These are phyloP conservation scores for Neonectria ditissima DNA, from an alignment of 2,329 filamentous ascomycete genomes.

Conservation along the genomic window DNA sequence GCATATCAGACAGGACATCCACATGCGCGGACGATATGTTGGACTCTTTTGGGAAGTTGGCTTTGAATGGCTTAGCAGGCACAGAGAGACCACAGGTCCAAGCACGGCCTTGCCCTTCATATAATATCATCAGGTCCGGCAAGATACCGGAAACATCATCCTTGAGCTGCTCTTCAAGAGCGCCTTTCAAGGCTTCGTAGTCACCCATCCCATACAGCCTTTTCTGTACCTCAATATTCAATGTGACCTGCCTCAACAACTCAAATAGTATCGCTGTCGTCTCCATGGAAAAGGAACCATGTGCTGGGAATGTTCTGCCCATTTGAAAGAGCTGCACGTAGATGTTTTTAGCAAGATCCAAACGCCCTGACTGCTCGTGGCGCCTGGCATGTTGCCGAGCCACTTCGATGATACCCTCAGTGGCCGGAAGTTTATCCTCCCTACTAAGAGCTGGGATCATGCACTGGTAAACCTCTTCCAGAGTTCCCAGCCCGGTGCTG, in stretches of 20 bases:
- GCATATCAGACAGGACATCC: too few relatives aligned
- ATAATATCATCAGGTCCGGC: not conserved
- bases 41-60: not conserved
- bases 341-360: slow-evolving; percentile 22
- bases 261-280: slow-evolving; percentile 35
- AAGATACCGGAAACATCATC: not conserved
- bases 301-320: slow-evolving; percentile 14
- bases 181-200: not conserved
- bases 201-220: not conserved
- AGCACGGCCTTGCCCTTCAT: not conserved
- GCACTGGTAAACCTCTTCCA: not conserved
- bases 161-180: not conserved
- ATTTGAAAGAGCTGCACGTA: slow-evolving; percentile 35
- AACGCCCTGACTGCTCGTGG: slow-evolving; percentile 26
- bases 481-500: slow-evolving; percentile 27
- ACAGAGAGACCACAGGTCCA: not conserved
- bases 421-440: not conserved
- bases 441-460: slow-evolving; percentile 3
- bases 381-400: slow-evolving; percentile 23
- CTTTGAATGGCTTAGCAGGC: not conserved
- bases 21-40: not conserved
- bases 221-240: slow-evolving; percentile 16
- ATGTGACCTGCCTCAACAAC: slow-evolving; percentile 25
- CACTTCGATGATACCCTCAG: slow-evolving; percentile 23
- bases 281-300: slow-evolving; percentile 7